Percentiles rank a stretch among this genome's conserved stretches.
phyloP scores from a whole-genome alignment of 1,139 yeast genomes.

The Insectozyma bohioensis region DNA sequence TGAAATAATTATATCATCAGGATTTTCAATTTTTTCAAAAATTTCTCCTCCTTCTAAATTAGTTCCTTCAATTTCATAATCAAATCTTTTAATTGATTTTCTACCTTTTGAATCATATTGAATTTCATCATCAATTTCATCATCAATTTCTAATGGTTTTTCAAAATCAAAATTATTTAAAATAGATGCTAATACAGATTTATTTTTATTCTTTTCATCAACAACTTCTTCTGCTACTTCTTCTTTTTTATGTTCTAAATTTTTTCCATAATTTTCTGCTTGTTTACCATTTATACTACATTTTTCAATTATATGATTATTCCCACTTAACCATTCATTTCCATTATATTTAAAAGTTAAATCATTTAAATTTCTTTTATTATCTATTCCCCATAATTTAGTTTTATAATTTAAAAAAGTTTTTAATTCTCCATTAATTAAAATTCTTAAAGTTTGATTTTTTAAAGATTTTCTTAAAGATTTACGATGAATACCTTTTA shows the following conservation, averaged over 20 bases:
- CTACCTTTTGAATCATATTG: slow-evolving; percentile 51
- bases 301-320: slow-evolving; percentile 71
- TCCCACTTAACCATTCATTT: slow-evolving; percentile 82
- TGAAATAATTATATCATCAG: slow-evolving; percentile 21
- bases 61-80: slow-evolving; percentile 38
- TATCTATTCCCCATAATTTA: slow-evolving; percentile 88
- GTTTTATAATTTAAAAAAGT: slow-evolving; percentile 61
- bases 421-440: slow-evolving; percentile 61
- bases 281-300: slow-evolving; percentile 28
- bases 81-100: slow-evolving; percentile 31
- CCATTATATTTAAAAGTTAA: slow-evolving; percentile 60
- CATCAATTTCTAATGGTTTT: slow-evolving; percentile 55
- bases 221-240: slow-evolving; percentile 26
- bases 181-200: slow-evolving; percentile 52
- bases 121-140: slow-evolving; percentile 39
- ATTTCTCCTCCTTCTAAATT: slow-evolving; percentile 21
- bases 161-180: slow-evolving; percentile 58
- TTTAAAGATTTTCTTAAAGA: slow-evolving; percentile 45
- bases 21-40: slow-evolving; percentile 18
- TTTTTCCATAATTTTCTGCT: slow-evolving; percentile 19
- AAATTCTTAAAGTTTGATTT: slow-evolving; percentile 64
- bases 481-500: slow-evolving; percentile 61
- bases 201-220: slow-evolving; percentile 32
- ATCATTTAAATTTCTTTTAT: slow-evolving; percentile 58
- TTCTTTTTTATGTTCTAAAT: slow-evolving; percentile 16